phyloP scores from a whole-genome alignment of 1,284 basidiomycete genomes.

The Phlebopus sp. region DNA sequence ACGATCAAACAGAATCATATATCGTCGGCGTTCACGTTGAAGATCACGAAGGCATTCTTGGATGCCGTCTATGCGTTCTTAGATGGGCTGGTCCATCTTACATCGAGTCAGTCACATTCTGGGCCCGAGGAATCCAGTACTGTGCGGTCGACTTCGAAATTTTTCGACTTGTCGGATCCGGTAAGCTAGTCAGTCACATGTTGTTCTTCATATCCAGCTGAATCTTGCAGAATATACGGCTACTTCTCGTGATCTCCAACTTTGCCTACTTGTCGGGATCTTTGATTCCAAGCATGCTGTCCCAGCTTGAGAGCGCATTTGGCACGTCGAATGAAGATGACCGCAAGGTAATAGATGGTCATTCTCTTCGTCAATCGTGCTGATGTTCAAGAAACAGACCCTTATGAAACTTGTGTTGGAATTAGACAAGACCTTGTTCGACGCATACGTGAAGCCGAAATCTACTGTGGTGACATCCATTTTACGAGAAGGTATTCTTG shows the following conservation, averaged over 20 bases:
- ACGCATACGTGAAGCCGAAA: slow-evolving; percentile 83
- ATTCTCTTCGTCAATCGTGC: not conserved
- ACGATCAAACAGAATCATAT: slow-evolving; percentile 57
- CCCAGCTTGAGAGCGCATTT: slow-evolving; percentile 78
- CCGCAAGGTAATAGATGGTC: slow-evolving; percentile 46
- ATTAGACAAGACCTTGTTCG: slow-evolving; percentile 86
- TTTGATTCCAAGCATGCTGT: slow-evolving; percentile 78
- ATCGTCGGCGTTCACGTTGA: slow-evolving; percentile 55
- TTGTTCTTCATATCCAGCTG: slow-evolving; percentile 7
- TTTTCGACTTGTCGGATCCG: slow-evolving; percentile 52
- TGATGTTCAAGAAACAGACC: slow-evolving; percentile 43
- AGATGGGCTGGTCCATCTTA: slow-evolving; percentile 85
- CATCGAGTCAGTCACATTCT: slow-evolving; percentile 69
- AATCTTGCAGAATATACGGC: slow-evolving; percentile 70
- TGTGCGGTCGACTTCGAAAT: slow-evolving; percentile 14
- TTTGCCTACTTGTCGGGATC: slow-evolving; percentile 72
- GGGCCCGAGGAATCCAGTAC: slow-evolving; percentile 30
- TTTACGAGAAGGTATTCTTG: slow-evolving; percentile 77
- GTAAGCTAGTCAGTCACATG: slow-evolving; percentile 40
- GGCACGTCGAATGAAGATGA: slow-evolving; percentile 77
- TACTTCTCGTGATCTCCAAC: slow-evolving; percentile 90
- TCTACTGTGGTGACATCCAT: slow-evolving; percentile 63
- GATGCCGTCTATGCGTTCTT: slow-evolving; percentile 88
- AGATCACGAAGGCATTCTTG: slow-evolving; percentile 85
- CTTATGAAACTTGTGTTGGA: slow-evolving; percentile 77